Evolutionary conservation across 73 alveolate genomes (phyloP).

Genomic region (Blepharisma stoltei): DNA sequence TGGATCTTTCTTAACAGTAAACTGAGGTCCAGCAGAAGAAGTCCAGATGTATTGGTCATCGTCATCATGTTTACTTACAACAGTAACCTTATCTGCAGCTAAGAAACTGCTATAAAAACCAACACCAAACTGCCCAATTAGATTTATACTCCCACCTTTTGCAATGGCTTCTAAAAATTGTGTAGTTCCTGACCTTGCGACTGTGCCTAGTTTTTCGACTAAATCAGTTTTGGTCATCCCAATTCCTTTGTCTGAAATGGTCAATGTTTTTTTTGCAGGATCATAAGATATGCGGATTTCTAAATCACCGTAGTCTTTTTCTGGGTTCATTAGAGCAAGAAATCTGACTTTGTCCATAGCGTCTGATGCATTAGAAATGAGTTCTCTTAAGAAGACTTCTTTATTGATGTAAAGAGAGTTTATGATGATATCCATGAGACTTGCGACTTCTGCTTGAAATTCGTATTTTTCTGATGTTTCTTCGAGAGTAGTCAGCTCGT

Average conservation of each 20-base stretch:
- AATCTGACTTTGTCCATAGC: constrained; percentile 98
- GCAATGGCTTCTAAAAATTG: constrained; percentile 97
- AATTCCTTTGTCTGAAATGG: constrained; percentile 69
- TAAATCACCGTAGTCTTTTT: constrained; percentile 33
- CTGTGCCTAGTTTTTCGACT: constrained; percentile 94
- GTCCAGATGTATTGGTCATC: constrained; percentile 98
- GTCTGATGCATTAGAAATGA: constrained; percentile 98
- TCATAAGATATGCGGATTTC: constrained; percentile 95
- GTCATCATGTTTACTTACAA: constrained; percentile 92
- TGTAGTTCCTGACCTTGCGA: constrained; percentile 99
- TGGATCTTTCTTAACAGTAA: constrained; percentile 92
- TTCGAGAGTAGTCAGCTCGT: not conserved
- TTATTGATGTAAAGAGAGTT: constrained; percentile 97
- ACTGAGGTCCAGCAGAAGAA: constrained; percentile 97
- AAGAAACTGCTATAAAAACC: constrained; percentile 99
- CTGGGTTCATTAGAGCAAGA: constrained; percentile 90
- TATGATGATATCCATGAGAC: constrained; percentile 95
- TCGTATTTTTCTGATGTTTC: constrained; percentile 70
- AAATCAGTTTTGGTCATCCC: constrained; percentile 96
- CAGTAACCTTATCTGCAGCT: constrained; percentile 98
- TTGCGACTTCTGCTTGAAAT: constrained; percentile 92
- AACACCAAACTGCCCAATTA: constrained; percentile 99
- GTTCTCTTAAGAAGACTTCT: constrained; percentile 98
- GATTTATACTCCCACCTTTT: constrained; percentile 68
- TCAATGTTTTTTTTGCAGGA: constrained; percentile 86